Evolutionary conservation across 495 filamentous ascomycete species (phyloP).

Genomic region (Penicillium odoratum): DNA sequence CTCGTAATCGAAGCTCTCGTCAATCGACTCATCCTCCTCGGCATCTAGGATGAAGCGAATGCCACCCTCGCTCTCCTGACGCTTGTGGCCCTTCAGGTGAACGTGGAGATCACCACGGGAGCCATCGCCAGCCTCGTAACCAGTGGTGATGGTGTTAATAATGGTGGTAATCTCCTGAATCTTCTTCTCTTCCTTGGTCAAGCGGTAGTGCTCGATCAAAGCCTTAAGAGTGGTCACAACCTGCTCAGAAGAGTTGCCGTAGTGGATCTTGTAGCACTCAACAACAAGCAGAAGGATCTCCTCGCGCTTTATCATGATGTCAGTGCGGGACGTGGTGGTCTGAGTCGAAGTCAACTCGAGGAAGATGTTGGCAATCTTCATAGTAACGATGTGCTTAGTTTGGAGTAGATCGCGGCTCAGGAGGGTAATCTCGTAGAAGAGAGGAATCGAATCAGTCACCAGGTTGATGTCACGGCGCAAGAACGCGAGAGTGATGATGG

Average conservation of each 20-base stretch:
- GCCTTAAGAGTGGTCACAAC: slow-evolving; percentile 28
- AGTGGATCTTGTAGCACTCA: slow-evolving; percentile 40
- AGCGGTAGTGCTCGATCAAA: slow-evolving; percentile 36
- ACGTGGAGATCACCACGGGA: slow-evolving; percentile 28
- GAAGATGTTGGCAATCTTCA: slow-evolving; percentile 34
- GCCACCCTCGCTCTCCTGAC: slow-evolving; percentile 19
- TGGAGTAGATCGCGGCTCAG: slow-evolving; percentile 30
- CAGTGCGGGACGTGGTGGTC: slow-evolving; percentile 30
- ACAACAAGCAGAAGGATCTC: slow-evolving; percentile 32
- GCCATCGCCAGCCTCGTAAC: slow-evolving; percentile 11
- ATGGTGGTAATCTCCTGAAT: slow-evolving; percentile 17
- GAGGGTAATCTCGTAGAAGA: slow-evolving; percentile 29
- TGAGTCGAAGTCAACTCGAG: slow-evolving; percentile 32
- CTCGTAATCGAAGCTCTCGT: slow-evolving; percentile 24
- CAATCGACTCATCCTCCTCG: slow-evolving; percentile 24
- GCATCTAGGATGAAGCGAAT: slow-evolving; percentile 23
- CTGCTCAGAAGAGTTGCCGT: slow-evolving; percentile 33
- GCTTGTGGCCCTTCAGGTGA: slow-evolving; percentile 24
- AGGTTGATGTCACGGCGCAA: slow-evolving; percentile 24
- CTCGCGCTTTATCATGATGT: slow-evolving; percentile 37
- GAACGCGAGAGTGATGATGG: slow-evolving; percentile 26
- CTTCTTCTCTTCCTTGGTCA: slow-evolving; percentile 29
- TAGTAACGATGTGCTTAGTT: slow-evolving; percentile 29
- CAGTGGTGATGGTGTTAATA: slow-evolving; percentile 18
- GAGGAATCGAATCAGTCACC: slow-evolving; percentile 14